Evolutionary conservation across 2,329 filamentous ascomycete species (phyloP).

Genomic region (Amylocarpus encephaloides): DNA sequence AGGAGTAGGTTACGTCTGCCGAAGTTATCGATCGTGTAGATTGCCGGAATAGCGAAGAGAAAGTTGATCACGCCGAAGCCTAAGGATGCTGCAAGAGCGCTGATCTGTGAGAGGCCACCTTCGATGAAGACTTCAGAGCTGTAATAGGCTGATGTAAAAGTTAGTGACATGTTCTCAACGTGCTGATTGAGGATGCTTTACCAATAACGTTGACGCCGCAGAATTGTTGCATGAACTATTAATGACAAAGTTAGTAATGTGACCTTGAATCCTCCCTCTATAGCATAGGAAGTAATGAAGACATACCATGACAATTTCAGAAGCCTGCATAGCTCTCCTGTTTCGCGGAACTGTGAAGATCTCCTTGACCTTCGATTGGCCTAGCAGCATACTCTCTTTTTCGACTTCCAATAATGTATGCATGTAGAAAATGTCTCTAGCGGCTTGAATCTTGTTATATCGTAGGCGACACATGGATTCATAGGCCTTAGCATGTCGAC

Average conservation of each 20-base stretch:
- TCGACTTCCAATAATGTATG: conserved; percentile 53
- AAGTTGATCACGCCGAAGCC: conserved; percentile 61
- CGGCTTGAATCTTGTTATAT: conserved; percentile 46
- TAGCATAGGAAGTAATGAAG: too few species aligned
- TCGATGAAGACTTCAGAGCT: conserved; percentile 55
- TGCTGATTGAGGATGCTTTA: too few species aligned
- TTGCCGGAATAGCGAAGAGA: conserved; percentile 55
- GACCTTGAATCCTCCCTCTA: too few species aligned
- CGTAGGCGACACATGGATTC: conserved; percentile 41
- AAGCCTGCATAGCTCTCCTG: conserved; percentile 53
- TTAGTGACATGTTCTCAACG: too few species aligned
- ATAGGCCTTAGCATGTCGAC: conserved; percentile 42
- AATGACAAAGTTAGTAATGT: too few species aligned
- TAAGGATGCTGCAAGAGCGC: conserved; percentile 53
- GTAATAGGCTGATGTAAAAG: conserved; percentile 42
- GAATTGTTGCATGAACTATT: conserved; percentile 51
- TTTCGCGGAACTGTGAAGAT: conserved; percentile 56
- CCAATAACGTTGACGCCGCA: conserved; percentile 34
- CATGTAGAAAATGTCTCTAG: conserved; percentile 51
- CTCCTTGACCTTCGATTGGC: conserved; percentile 47
- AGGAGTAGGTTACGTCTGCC: conserved; percentile 40
- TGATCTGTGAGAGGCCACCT: conserved; percentile 43
- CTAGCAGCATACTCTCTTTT: conserved; percentile 42
- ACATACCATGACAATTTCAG: conserved; percentile 51
- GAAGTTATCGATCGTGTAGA: conserved; percentile 63